Base-by-base conservation (phyloP, 371 early-diverging fungal species). In the Haplosporangium sp. region DNA sequence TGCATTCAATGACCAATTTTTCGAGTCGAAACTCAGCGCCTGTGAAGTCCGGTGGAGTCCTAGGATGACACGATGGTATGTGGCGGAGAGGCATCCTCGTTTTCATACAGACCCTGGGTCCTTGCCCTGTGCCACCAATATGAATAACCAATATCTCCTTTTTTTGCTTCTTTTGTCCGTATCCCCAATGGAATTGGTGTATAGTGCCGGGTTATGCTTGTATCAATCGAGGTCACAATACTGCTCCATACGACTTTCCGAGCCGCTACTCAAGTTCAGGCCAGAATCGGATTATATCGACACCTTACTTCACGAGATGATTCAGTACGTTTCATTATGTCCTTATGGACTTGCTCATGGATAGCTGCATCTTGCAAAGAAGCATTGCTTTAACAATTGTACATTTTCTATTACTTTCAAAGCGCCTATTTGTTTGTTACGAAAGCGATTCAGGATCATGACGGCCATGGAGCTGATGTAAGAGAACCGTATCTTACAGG, bases 261-360 rank as follows among this genome's bases (percentile, higher is more conserved):
- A 90, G 55, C 91, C 93, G 29, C 59, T 92, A 0, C 85, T 92
- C 42, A 90, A 91, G 67, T 89, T 87, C 80, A 83, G 92, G 41
- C 73, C 93, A 6, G 81, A 84, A 36, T 67, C 66, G 8, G 90
- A 90, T 55, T 76, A 85, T 69, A 79, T 90, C 46, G 82, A 88
- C 11, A 87, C 87, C 6, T 68, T 89, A 3, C 61, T 90, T 50
- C 84, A 84, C 23, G 82, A 81, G 55, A 82, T 86, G 83, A 83
- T 85, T 18, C 82, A 82, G 77, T 76, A 60, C 29, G 29, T 29
- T 29, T 29, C 29, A 29, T 29, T 4, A 4, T 29, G 29, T 1
- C 29, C 1, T 29, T 1, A 29, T 4, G 29, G 29, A 29, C 29
- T 4, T 29, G 29, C 29, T 29, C 29, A 4, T 29, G 29, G 4